Evolutionary conservation across 2,329 filamentous ascomycete genomes (phyloP), one percentile per base, ranked within the genome.

Genomic region (Cladophialophora carrionii): DNA sequence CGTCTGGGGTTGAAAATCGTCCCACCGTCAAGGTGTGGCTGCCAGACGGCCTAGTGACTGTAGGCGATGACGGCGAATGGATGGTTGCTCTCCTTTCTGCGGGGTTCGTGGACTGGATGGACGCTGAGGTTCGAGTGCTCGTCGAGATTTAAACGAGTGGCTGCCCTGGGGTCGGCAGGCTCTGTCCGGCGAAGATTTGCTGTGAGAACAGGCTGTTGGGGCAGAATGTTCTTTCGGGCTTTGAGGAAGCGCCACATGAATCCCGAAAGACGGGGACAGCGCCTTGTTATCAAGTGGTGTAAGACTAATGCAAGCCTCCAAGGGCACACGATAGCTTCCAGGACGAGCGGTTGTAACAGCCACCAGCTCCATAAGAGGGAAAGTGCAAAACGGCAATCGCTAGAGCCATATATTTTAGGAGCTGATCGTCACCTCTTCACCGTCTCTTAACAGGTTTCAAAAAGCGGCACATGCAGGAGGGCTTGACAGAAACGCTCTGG

Each of bases 61-160:
- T 81, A 7, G 72, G 74, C 12, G 77, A 72, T 52, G 78, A 81
- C 57, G 75, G 76, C 43, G 78, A 81, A 54, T 81, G 79, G 80
- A 75, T 76, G 22, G 75, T 80, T 63, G 77, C 79, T 4, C 72
- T 81, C n/a, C 69, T 80, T 34, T 76, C 77, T 4, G 77, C 76
- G 10, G 75, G 76, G 20, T 77, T 76, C 10, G 76, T 80, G 1
- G 79, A 81, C 32, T 82, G 80, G 80, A 80, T 82, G 78, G 79
- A 81, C 64, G 75, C 75, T 4, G 75, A 80, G 48, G 65, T 82
- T 63, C 77, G 75, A 57, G 75, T 82, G 61, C 68, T 82, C 32
- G 71, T 81, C 31, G 78, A 80, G 49, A 55, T 77, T n/a, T 72
- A 51, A 14, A 4, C 22, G 64, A 68, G 29, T 22, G 48, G 41